Conservation (phyloP, 1,139 yeast species). For the Hyphopichia wangnamkhiaoensis region DNA sequence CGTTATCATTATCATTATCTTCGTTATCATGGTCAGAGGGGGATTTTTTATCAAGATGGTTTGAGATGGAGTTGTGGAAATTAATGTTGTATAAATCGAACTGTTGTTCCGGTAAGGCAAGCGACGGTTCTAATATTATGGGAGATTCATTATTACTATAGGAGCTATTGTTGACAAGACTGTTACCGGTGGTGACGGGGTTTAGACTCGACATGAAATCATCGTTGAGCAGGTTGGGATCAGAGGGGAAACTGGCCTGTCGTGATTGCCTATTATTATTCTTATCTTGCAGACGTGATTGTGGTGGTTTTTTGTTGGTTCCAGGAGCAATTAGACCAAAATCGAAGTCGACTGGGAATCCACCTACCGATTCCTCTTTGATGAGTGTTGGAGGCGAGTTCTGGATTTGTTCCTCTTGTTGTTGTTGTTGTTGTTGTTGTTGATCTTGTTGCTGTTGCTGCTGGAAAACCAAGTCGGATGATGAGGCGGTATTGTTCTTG, state of each 20-base stretch:
- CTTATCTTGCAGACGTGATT: neutral
- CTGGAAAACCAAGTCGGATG: slow-evolving; percentile 3
- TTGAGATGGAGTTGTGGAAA: neutral
- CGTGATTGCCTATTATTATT: neutral
- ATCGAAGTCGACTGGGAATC: slow-evolving; percentile 33
- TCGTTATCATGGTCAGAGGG: too few relatives aligned
- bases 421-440: slow-evolving; percentile 6
- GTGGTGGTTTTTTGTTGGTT: neutral
- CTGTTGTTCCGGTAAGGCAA: neutral
- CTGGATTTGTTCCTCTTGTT: neutral
- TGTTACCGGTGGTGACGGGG: too few relatives aligned
- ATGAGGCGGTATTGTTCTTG: slow-evolving; percentile 14
- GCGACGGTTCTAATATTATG: neutral
- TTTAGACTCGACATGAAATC: neutral
- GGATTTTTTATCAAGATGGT: too few relatives aligned
- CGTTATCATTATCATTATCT: too few relatives aligned
- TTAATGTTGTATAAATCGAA: slow-evolving; percentile 2
- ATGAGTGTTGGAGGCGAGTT: neutral
- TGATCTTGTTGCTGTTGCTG: slow-evolving; percentile 6
- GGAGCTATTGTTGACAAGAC: too few relatives aligned
- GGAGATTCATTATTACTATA: neutral
- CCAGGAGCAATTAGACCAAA: slow-evolving; percentile 22
- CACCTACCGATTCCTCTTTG: slow-evolving; percentile 3
- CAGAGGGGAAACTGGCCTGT: neutral
- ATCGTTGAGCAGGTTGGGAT: neutral